These are phyloP conservation scores for Cordyceps javanica DNA, from an alignment of 2,329 filamentous ascomycete species.

Conservation along the genomic window DNA sequence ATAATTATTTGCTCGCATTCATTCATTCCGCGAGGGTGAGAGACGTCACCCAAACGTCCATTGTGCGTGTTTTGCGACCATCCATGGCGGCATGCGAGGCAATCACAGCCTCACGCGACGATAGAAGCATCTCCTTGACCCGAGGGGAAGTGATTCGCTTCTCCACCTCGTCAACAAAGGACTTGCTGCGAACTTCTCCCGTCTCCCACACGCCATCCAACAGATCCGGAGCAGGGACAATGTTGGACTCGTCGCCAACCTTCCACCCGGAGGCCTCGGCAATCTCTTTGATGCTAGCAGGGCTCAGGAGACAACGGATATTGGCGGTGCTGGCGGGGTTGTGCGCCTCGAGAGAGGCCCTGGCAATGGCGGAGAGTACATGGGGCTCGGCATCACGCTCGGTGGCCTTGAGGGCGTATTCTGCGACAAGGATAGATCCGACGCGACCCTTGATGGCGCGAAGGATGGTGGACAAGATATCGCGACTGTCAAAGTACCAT, in stretches of 20 bases:
- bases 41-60: conserved; percentile 36
- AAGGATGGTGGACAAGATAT: conserved; percentile 20
- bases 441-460: conserved; percentile 18
- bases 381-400: conserved; percentile 37
- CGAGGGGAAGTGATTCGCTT: conserved; percentile 21
- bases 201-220: conserved; percentile 44
- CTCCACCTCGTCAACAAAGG: conserved; percentile 29
- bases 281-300: conserved; percentile 31
- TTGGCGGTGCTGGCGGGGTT: conserved; percentile 35
- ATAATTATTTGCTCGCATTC: neutral
- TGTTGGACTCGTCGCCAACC: conserved; percentile 27
- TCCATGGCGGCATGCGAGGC: conserved; percentile 23
- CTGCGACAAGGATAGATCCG: conserved; percentile 19
- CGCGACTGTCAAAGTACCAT: conserved; percentile 45
- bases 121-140: conserved; percentile 22
- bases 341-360: conserved; percentile 36
- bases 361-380: conserved; percentile 43
- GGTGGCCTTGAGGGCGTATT: conserved; percentile 28
- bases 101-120: conserved; percentile 27
- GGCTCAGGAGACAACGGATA: conserved; percentile 40
- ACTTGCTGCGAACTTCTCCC: conserved; percentile 22
- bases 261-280: conserved; percentile 32
- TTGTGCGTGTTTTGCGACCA: conserved; percentile 28
- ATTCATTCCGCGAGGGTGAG: neutral
- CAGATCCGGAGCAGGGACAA: conserved; percentile 33